Evolutionary conservation across 495 filamentous ascomycete species (phyloP), one percentile per base, ranked within the genome.

Genomic region (Neurospora cerealis): DNA sequence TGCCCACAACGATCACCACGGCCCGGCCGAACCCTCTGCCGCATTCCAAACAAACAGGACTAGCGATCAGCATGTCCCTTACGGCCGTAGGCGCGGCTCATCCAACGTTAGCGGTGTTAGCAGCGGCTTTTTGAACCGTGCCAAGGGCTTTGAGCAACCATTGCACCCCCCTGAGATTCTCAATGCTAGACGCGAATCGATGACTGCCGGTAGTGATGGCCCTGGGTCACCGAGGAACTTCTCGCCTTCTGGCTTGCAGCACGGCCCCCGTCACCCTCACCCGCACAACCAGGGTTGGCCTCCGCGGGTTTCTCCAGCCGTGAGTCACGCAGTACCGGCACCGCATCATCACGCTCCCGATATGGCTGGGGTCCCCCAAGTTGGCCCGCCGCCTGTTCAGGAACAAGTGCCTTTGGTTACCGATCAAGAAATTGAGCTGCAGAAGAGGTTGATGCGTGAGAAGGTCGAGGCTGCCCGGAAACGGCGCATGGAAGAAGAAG

Each of bases 51-150:
- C 92, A 10, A 89, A 90, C 74, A 88, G 93, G 66, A 87, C 87
- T 15, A 90, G 87, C 76, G 88, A 88, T 41, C 90, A 90, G 70
- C 92, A 95, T 73, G 88, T 84, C 17, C 86, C 90, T 5, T 97
- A 93, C 87, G 88, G 87, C 37, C 90, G 94, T 72, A 89, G 93
- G 66, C 91, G 96, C 66, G 91, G 92, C 70, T 98, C 95, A n/a
- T 97, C 95, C 2, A 97, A 94, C 78, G 92, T 97, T 38, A 98
- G 95, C 79, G 95, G 94, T 39, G 93, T 93, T 73, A 98, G 94
- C 81, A 92, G 92, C 60, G 87, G 86, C 69, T 88, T 88, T 78
- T 87, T 86, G 71, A 80, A 86, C 71, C 82, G 84, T 24, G 76
- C 84, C 69, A 83, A 81, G 75, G 82, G 81, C n/a, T 81, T 81